A percentile compares a stretch with the other conserved stretches of the same genome.
phyloP scores from a whole-genome alignment of 1,284 basidiomycete species.

The Malassezia globosa region DNA sequence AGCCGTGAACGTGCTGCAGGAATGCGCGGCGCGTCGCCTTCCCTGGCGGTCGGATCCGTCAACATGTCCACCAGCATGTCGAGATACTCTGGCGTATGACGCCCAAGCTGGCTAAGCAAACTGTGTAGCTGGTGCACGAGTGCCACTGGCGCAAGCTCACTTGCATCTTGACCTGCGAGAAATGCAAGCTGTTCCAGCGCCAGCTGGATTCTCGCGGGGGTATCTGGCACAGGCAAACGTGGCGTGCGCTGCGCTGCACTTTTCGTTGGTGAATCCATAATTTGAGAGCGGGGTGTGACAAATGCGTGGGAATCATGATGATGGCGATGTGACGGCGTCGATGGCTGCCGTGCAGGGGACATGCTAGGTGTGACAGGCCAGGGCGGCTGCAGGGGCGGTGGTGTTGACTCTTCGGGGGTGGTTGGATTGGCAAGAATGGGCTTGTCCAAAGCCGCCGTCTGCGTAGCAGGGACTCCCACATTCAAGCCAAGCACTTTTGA shows the following conservation, averaged over 20 bases:
- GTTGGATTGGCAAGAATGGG: too few relatives aligned
- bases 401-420: background rate
- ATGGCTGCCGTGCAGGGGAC: background rate
- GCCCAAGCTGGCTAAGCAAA: slow-evolving; percentile 12
- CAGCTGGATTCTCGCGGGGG: slow-evolving; percentile 4
- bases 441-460: background rate
- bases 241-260: background rate
- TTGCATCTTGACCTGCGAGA: slow-evolving; percentile 18
- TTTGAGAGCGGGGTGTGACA: background rate
- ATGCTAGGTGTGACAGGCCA: background rate
- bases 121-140: slow-evolving; percentile 15
- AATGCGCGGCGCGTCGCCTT: slow-evolving; percentile 14
- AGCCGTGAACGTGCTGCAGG: slow-evolving; percentile 55
- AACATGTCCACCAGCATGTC: slow-evolving; percentile 12
- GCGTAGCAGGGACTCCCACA: background rate
- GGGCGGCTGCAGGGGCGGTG: background rate
- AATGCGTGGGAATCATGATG: too few relatives aligned
- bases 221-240: background rate
- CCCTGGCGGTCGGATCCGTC: background rate
- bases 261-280: background rate
- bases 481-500: background rate
- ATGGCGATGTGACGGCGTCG: background rate
- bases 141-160: slow-evolving; percentile 19
- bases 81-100: slow-evolving; percentile 8
- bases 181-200: slow-evolving; percentile 16